phyloP scores from a whole-genome alignment of 2,329 filamentous ascomycete genomes.

The Gyromitra esculenta region DNA sequence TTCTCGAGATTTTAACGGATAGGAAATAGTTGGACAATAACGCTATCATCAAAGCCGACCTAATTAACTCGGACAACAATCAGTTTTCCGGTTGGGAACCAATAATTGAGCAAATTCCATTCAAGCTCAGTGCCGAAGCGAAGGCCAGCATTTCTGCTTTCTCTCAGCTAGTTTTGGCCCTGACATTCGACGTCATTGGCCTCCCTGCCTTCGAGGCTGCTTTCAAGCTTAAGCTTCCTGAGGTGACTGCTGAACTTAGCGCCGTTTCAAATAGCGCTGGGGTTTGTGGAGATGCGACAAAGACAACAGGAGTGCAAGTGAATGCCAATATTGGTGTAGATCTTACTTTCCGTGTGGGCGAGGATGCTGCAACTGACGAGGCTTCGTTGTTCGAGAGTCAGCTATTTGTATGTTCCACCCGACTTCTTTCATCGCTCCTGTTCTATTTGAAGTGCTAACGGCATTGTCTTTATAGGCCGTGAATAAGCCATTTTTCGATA shows the following conservation, averaged over 20 bases:
- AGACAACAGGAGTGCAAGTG: conserved; percentile 13
- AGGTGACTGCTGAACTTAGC: conserved; percentile 11
- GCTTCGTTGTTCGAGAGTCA: conserved; percentile 10
- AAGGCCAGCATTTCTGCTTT: conserved; percentile 22
- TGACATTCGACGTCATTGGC: conserved; percentile 39
- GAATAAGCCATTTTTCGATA: conserved; percentile 14
- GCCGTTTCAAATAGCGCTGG: neutral
- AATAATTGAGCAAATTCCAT: conserved; percentile 21
- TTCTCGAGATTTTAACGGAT: neutral
- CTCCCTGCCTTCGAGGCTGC: conserved; percentile 24
- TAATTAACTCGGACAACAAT: conserved; percentile 10
- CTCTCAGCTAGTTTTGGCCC: conserved; percentile 17
- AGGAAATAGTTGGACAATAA: conserved; percentile 6
- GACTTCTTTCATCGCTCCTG: neutral
- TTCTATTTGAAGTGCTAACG: neutral
- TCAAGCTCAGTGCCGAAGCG: conserved; percentile 20
- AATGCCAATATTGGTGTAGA: conserved; percentile 12
- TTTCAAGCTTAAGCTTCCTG: conserved; percentile 23
- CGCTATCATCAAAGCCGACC: conserved; percentile 29
- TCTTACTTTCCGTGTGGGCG: conserved; percentile 14
- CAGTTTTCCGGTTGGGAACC: conserved; percentile 17
- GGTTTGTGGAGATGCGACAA: conserved; percentile 10
- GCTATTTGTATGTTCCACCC: conserved; percentile 21
- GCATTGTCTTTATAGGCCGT: neutral
- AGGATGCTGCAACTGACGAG: neutral